Evolutionary conservation across 208 protist genomes (phyloP).

Genomic region (Naegleria lovaniensis): DNA sequence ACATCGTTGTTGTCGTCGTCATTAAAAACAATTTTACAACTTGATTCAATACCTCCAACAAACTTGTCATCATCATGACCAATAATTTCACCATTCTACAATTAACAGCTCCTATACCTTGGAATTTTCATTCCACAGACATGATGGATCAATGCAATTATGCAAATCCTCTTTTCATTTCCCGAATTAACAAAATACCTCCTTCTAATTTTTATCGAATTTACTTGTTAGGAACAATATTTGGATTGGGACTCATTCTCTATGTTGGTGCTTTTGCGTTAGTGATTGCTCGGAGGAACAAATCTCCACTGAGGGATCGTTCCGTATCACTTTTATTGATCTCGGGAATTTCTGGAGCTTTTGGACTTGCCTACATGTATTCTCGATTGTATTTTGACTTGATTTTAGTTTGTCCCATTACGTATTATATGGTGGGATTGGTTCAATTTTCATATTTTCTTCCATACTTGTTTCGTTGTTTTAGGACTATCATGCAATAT

Average conservation of each 20-base stretch:
- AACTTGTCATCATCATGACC: background rate
- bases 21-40: too few species aligned
- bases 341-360: background rate
- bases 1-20: too few species aligned
- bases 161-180: background rate
- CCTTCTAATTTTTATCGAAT: background rate
- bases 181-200: background rate
- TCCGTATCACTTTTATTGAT: background rate
- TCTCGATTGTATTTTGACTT: background rate
- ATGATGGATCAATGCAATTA: background rate
- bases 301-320: background rate
- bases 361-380: background rate
- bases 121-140: background rate
- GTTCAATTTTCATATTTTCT: background rate
- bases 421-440: background rate
- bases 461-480: background rate
- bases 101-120: background rate
- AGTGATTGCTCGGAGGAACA: background rate
- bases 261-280: background rate
- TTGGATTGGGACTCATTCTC: background rate
- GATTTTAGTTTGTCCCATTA: constrained; percentile 9
- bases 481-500: constrained; percentile 3
- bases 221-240: background rate
- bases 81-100: background rate
- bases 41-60: too few species aligned